Percentiles rank a stretch among this genome's conserved stretches.
phyloP scores from a whole-genome alignment of 208 protist genomes.

The Wallacemonas sp. region DNA sequence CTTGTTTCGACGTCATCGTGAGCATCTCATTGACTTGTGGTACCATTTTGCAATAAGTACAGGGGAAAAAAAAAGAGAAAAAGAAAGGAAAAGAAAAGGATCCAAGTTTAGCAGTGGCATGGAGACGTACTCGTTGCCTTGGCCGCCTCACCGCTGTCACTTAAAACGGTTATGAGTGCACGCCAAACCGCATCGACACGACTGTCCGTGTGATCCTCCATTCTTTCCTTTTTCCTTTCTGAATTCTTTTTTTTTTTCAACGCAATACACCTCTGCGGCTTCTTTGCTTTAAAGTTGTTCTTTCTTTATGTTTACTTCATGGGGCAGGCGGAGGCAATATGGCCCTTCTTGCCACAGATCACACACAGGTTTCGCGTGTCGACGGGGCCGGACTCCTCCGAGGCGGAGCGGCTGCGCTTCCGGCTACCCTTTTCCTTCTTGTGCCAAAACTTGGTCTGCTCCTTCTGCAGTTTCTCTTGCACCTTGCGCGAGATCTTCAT shows the following conservation, averaged over 20 bases:
- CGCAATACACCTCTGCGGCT: too few relatives aligned
- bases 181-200: too few relatives aligned
- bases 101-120: too few relatives aligned
- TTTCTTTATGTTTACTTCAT: conserved; percentile 39
- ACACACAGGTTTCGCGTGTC: conserved; percentile 49
- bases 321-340: conserved; percentile 65
- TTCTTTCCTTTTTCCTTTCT: too few relatives aligned
- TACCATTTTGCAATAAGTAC: conserved; percentile 5
- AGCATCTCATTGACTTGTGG: too few relatives aligned
- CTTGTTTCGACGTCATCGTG: too few relatives aligned
- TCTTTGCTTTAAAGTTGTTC: too few relatives aligned
- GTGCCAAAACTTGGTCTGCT: conserved; percentile 84
- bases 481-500: conserved; percentile 89
- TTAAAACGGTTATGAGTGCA: too few relatives aligned
- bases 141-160: too few relatives aligned
- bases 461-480: conserved; percentile 81
- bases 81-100: conserved; percentile 1
- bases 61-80: conserved; percentile 15
- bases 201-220: too few relatives aligned
- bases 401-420: conserved; percentile 29
- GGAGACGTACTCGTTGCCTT: too few relatives aligned
- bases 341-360: conserved; percentile 61
- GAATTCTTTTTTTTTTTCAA: too few relatives aligned
- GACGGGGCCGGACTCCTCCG: conserved; percentile 12
- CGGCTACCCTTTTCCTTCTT: conserved; percentile 40